phyloP scores from a whole-genome alignment of 164 flowering plant species.

The Annona cherimola region DNA sequence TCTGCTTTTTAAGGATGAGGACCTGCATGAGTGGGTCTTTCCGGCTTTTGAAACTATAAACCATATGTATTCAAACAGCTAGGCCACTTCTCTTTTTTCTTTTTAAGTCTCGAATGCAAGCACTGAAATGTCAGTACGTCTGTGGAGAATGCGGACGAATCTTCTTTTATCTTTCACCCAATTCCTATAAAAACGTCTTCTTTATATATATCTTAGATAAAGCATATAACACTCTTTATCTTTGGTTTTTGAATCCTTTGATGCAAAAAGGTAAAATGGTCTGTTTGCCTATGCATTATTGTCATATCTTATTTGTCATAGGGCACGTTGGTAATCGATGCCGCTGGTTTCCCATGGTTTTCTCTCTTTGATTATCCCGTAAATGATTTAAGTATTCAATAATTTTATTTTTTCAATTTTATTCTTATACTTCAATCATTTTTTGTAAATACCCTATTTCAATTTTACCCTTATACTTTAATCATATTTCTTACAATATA shows the following conservation, averaged over 20 bases:
- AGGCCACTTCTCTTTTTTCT: constrained; percentile 5
- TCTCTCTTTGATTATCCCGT: too few relatives aligned
- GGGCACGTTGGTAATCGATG: too few relatives aligned
- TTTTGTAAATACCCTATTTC: too few relatives aligned
- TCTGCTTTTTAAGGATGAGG: too few relatives aligned
- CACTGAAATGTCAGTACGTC: constrained; percentile 4
- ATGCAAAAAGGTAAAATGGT: too few relatives aligned
- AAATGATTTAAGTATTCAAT: too few relatives aligned
- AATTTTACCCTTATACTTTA: too few relatives aligned
- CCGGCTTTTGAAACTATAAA: constrained; percentile 17
- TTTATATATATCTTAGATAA: not conserved
- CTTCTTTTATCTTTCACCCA: constrained; percentile 17
- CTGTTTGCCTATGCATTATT: not conserved
- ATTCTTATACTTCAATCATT: too few relatives aligned
- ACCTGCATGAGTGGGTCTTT: constrained; percentile 5
- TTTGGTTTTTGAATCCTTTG: constrained; percentile 12
- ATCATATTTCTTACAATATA: too few relatives aligned
- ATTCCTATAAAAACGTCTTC: constrained; percentile 8
- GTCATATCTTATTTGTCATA: too few relatives aligned
- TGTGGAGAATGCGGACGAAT: constrained; percentile 9
- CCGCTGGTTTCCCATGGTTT: too few relatives aligned
- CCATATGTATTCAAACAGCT: constrained; percentile 15
- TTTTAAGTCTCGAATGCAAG: constrained; percentile 2
- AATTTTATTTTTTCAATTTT: too few relatives aligned
- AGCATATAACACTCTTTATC: constrained; percentile 10